phyloP scores from a whole-genome alignment of 148 eudicot species.

The Salicornia ramosissima region DNA sequence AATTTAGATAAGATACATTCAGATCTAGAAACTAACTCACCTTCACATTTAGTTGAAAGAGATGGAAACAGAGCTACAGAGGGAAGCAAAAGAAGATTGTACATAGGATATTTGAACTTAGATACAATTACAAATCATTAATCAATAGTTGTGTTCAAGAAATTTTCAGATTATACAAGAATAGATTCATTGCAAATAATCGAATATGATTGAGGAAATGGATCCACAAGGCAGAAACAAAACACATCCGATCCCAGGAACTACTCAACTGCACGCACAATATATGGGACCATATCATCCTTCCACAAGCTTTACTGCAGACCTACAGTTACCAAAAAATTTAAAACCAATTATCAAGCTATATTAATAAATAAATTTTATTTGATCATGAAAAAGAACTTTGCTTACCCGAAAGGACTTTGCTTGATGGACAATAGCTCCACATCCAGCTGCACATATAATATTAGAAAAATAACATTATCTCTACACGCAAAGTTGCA shows the following conservation, averaged over 20 bases:
- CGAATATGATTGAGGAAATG: too few relatives aligned
- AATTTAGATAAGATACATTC: too few relatives aligned
- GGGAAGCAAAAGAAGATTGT: neutral
- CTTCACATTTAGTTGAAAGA: too few relatives aligned
- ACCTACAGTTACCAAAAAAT: constrained; percentile 34
- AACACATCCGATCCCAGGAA: neutral
- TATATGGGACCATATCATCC: constrained; percentile 32
- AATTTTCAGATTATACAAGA: too few relatives aligned
- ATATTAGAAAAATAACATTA: constrained; percentile 1
- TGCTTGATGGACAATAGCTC: constrained; percentile 74
- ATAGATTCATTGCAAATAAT: too few relatives aligned
- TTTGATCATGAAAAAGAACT: neutral
- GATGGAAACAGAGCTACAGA: too few relatives aligned
- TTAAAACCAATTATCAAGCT: neutral
- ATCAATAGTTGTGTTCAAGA: too few relatives aligned
- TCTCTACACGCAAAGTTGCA: neutral
- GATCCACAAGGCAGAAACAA: too few relatives aligned
- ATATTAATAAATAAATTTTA: too few relatives aligned
- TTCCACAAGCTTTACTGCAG: constrained; percentile 68
- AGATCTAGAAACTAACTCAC: too few relatives aligned
- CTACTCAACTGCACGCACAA: neutral
- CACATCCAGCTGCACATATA: constrained; percentile 60
- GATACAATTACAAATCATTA: too few relatives aligned
- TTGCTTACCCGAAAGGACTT: constrained; percentile 62
- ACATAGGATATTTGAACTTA: neutral